These are phyloP conservation scores for Trichophyton equinum DNA, from an alignment of 2,329 filamentous ascomycete genomes.

Conservation along the genomic window DNA sequence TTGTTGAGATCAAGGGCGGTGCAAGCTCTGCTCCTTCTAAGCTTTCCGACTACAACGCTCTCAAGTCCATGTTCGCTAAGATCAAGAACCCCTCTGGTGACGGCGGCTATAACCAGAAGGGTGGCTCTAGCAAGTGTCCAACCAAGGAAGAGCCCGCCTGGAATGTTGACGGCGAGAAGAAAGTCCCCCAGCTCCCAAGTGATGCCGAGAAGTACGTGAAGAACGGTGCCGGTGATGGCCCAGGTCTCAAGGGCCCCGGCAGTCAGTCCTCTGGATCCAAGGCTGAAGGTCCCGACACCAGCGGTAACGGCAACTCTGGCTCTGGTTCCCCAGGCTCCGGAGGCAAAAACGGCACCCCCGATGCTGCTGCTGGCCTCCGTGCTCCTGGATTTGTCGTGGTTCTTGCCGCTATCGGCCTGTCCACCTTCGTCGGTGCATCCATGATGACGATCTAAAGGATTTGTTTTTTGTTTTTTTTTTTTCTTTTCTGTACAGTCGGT, in stretches of 20 bases:
- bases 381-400: constrained; percentile 37
- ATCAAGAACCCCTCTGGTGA: constrained; percentile 43
- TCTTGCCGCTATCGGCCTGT: constrained; percentile 39
- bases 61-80: constrained; percentile 40
- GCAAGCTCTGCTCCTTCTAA: constrained; percentile 38
- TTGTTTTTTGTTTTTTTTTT: neutral
- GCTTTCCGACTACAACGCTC: constrained; percentile 49
- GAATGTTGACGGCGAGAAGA: constrained; percentile 40
- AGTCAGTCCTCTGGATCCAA: constrained; percentile 43
- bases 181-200: constrained; percentile 45
- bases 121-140: constrained; percentile 43
- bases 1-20: constrained; percentile 52
- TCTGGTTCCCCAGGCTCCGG: neutral
- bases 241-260: constrained; percentile 43
- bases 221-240: constrained; percentile 45
- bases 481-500: neutral
- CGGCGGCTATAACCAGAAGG: constrained; percentile 47
- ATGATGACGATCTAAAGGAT: constrained; percentile 17
- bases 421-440: constrained; percentile 42
- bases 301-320: constrained; percentile 18
- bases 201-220: constrained; percentile 45
- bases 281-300: constrained; percentile 37
- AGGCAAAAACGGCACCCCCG: constrained; percentile 23
- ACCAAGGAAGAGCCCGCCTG: constrained; percentile 40
- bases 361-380: constrained; percentile 35